Percentiles rank a stretch among this genome's conserved stretches.
Evolutionary conservation across 768 basidiomycete genomes (phyloP).

Genomic region (Tremella yokohamensis): DNA sequence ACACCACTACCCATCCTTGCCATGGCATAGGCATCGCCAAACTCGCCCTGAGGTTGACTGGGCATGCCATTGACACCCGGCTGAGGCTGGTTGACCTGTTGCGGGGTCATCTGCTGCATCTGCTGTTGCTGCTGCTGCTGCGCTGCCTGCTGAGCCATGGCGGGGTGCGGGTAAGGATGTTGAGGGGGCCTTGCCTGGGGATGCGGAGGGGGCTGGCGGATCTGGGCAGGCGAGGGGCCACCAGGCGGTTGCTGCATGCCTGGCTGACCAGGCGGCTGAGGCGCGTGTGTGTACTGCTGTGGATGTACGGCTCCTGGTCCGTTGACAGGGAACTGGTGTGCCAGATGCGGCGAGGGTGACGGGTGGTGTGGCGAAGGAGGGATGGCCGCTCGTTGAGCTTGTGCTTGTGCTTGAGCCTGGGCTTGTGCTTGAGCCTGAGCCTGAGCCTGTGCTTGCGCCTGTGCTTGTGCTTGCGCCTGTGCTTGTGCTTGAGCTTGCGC

Average conservation of each 20-base stretch:
- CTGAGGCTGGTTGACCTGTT: conserved; percentile 19
- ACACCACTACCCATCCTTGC: conserved; percentile 29
- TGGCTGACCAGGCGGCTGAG: conserved; percentile 21
- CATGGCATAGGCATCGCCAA: conserved; percentile 29
- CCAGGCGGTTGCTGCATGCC: conserved; percentile 4
- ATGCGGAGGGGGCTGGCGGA: conserved; percentile 17
- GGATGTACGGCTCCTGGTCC: conserved; percentile 30
- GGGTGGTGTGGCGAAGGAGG: conserved; percentile 42
- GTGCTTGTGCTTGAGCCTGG: conserved; percentile 9
- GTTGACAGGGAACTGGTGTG: conserved; percentile 35
- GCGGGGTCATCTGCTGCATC: conserved; percentile 11
- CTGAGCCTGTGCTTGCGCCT: conserved; percentile 16
- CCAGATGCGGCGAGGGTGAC: conserved; percentile 39
- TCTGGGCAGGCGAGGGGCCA: conserved; percentile 8
- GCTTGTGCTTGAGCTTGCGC: conserved; percentile 23
- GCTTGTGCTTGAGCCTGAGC: conserved; percentile 14
- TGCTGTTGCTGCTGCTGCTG: conserved; percentile 15
- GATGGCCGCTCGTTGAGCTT: conserved; percentile 21
- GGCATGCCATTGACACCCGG: conserved; percentile 34
- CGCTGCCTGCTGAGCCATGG: conserved; percentile 9
- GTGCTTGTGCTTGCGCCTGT: conserved; percentile 12
- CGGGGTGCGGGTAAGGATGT: background rate
- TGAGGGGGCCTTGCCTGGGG: conserved; percentile 3
- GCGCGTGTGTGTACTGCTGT: conserved; percentile 39
- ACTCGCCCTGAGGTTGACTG: conserved; percentile 12